These are phyloP conservation scores for Graphilbum sp. DNA, from an alignment of 2,329 filamentous ascomycete species.

Conservation along the genomic window DNA sequence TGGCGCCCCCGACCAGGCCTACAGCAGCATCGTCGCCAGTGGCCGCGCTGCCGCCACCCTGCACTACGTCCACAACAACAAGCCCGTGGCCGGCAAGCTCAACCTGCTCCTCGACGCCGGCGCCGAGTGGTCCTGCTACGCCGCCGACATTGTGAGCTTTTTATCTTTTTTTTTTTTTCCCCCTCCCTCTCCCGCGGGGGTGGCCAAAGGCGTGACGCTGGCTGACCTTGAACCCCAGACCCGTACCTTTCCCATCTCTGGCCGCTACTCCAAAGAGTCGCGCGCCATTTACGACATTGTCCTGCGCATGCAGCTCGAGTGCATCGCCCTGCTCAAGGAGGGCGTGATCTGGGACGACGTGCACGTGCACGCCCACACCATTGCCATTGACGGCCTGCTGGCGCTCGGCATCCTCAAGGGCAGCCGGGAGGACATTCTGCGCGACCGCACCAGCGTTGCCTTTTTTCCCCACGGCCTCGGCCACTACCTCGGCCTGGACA, in stretches of 20 bases:
- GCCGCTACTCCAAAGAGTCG: constrained; percentile 53
- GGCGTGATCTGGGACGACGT: constrained; percentile 70
- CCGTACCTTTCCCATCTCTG: constrained; percentile 68
- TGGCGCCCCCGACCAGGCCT: constrained; percentile 70
- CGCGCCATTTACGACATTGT: constrained; percentile 70
- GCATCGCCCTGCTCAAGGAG: constrained; percentile 54
- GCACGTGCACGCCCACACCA: constrained; percentile 61
- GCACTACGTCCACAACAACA: constrained; percentile 72
- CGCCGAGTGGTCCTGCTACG: constrained; percentile 58
- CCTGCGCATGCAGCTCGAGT: constrained; percentile 69
- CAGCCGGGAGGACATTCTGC: constrained; percentile 55
- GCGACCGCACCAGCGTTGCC: constrained; percentile 64
- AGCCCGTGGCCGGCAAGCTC: constrained; percentile 52
- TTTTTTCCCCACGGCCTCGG: constrained; percentile 89
- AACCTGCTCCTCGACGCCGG: constrained; percentile 77
- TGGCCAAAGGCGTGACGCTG: too few relatives aligned
- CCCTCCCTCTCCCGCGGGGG: too few relatives aligned
- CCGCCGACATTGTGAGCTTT: constrained; percentile 35
- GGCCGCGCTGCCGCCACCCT: constrained; percentile 70
- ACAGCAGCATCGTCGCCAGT: constrained; percentile 70
- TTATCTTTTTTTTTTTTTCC: too few relatives aligned
- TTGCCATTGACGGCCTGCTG: constrained; percentile 68
- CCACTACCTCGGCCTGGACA: constrained; percentile 85
- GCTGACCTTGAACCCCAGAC: constrained; percentile 34
- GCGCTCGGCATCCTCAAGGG: constrained; percentile 58